A percentile compares a stretch with the other conserved stretches of the same genome.
Evolutionary conservation across 1,139 yeast genomes (phyloP).

Genomic region (Ogataea hybrid): DNA sequence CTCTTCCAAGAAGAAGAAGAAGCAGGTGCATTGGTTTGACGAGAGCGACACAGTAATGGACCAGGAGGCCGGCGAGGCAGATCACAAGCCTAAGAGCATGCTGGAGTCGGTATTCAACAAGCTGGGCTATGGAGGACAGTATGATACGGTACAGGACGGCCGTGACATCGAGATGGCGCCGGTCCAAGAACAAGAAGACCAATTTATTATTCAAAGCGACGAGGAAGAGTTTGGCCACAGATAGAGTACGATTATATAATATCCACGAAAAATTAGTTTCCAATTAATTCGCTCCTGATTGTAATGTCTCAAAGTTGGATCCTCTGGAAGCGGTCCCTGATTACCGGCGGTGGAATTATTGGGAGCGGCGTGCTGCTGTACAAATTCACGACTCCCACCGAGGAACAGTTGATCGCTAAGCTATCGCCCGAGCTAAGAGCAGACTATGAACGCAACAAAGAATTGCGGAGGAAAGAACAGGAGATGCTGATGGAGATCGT

Average conservation of each 20-base stretch:
- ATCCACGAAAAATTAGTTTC: neutral
- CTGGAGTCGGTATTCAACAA: constrained; percentile 42
- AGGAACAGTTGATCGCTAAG: constrained; percentile 68
- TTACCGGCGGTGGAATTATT: constrained; percentile 57
- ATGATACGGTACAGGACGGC: constrained; percentile 4
- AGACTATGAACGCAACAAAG: constrained; percentile 68
- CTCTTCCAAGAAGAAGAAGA: constrained; percentile 41
- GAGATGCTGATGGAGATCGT: constrained; percentile 65
- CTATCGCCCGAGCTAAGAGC: constrained; percentile 83
- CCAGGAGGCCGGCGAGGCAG: neutral
- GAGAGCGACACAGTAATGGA: constrained; percentile 29
- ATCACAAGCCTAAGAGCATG: constrained; percentile 19
- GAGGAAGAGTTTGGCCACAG: constrained; percentile 35
- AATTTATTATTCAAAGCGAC: constrained; percentile 46
- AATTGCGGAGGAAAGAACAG: constrained; percentile 63
- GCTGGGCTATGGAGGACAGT: constrained; percentile 32
- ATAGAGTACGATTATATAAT: constrained; percentile 7
- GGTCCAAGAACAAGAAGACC: constrained; percentile 30
- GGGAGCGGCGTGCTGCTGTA: constrained; percentile 65
- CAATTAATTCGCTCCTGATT: neutral
- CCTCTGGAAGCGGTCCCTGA: constrained; percentile 26
- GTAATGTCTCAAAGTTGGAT: constrained; percentile 18
- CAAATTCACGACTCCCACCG: constrained; percentile 78
- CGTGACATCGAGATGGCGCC: constrained; percentile 40
- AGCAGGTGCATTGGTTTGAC: constrained; percentile 61